phyloP scores from a whole-genome alignment of 768 basidiomycete genomes.

The Inosperma sp. region DNA sequence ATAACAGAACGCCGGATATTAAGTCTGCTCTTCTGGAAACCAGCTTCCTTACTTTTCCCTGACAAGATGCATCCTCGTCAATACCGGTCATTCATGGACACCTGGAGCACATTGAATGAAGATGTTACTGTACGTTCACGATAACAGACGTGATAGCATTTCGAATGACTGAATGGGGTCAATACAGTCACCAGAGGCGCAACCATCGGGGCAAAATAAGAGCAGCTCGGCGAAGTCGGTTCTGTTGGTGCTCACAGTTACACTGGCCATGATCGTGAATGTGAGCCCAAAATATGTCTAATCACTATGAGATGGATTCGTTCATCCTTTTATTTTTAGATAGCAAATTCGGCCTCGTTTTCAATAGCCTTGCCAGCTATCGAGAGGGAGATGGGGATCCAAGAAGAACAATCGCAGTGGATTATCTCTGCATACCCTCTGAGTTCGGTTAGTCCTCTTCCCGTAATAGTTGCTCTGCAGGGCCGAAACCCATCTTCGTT shows the following conservation, averaged over 20 bases:
- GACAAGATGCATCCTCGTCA: no score
- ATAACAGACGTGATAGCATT: not conserved
- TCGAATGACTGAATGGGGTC: not conserved
- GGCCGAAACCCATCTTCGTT: not conserved
- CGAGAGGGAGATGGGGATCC: slow-evolving; percentile 44
- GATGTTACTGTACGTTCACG: no score
- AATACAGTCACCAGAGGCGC: not conserved
- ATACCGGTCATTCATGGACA: no score
- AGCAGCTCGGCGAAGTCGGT: slow-evolving; percentile 14
- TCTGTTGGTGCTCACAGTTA: slow-evolving; percentile 31
- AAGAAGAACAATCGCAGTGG: slow-evolving; percentile 59
- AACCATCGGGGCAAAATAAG: not conserved
- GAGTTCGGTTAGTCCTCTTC: slow-evolving; percentile 44
- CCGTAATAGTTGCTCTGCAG: not conserved
- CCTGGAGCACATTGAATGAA: no score
- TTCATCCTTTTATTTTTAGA: slow-evolving; percentile 21
- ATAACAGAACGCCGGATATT: no score
- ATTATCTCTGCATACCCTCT: slow-evolving; percentile 60
- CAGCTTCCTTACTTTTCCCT: no score
- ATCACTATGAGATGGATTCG: not conserved
- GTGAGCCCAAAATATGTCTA: slow-evolving; percentile 13
- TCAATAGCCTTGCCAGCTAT: slow-evolving; percentile 52
- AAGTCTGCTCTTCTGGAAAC: no score
- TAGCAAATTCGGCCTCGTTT: slow-evolving; percentile 42
- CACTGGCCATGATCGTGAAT: slow-evolving; percentile 38